A percentile compares a stretch with the other conserved stretches of the same genome.
These are phyloP conservation scores for Cladobotryum mycophilum DNA, from an alignment of 2,329 filamentous ascomycete species.

Conservation along the genomic window DNA sequence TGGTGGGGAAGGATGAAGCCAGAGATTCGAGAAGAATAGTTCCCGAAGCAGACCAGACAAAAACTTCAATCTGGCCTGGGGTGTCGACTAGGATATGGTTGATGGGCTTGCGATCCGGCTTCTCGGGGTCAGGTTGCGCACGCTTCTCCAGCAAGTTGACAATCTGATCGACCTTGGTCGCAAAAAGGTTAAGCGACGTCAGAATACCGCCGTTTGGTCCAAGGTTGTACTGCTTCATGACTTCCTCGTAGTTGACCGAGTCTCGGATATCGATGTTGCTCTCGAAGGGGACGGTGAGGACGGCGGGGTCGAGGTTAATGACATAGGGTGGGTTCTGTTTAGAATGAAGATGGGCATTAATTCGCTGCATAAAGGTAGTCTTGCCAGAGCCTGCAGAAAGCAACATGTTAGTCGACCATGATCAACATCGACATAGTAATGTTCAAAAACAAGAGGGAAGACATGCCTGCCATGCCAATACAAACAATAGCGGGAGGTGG, in stretches of 20 bases:
- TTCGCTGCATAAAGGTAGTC: slow-evolving; percentile 99
- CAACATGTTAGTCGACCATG: not conserved
- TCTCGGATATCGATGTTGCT: slow-evolving; percentile 98
- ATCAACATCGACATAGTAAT: not conserved
- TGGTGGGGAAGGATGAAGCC: slow-evolving; percentile 89
- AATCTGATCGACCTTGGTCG: slow-evolving; percentile 96
- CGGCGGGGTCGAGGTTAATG: slow-evolving; percentile 93
- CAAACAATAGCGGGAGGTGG: slow-evolving; percentile 77
- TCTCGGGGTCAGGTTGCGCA: slow-evolving; percentile 55
- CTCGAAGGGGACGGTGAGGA: slow-evolving; percentile 88
- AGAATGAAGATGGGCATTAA: slow-evolving; percentile 85
- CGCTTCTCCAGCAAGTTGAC: slow-evolving; percentile 86
- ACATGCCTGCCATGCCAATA: slow-evolving; percentile 86
- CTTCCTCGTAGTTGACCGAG: slow-evolving; percentile 98
- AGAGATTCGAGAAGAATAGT: slow-evolving; percentile 90
- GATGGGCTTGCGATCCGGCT: slow-evolving; percentile 56
- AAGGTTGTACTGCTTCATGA: slow-evolving; percentile 98
- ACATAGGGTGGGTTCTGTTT: slow-evolving; percentile 83
- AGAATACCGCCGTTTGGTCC: slow-evolving; percentile 96
- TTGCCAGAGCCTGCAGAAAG: slow-evolving; percentile 71
- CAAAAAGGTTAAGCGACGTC: slow-evolving; percentile 91
- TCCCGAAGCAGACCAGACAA: slow-evolving; percentile 95
- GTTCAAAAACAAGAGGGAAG: not conserved
- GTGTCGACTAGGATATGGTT: slow-evolving; percentile 90
- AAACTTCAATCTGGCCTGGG: slow-evolving; percentile 96